These are phyloP conservation scores for Silene noctiflora DNA, from an alignment of 179 eudicot genomes.

Conservation along the genomic window DNA sequence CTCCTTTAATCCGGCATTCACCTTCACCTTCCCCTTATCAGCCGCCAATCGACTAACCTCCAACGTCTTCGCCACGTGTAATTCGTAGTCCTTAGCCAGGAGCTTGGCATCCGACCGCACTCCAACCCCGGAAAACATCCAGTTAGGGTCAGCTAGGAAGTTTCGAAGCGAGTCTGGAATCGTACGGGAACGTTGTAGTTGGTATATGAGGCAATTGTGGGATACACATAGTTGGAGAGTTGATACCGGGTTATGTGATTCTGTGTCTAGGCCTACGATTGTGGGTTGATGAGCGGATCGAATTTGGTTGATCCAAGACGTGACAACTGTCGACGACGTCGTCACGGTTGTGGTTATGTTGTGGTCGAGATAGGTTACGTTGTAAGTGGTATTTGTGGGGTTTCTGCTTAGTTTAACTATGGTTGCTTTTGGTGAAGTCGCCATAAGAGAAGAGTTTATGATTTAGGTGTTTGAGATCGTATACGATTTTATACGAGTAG, in stretches of 20 bases:
- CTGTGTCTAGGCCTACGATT: slow-evolving; percentile 25
- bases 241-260: slow-evolving; percentile 23
- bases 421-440: not conserved
- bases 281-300: not conserved
- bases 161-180: slow-evolving; percentile 12
- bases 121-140: slow-evolving; percentile 18
- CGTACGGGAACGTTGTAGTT: slow-evolving; percentile 3
- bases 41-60: slow-evolving; percentile 24
- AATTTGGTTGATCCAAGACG: slow-evolving; percentile 19
- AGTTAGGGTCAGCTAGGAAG: slow-evolving; percentile 11
- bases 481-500: no score
- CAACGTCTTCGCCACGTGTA: not conserved
- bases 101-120: slow-evolving; percentile 14
- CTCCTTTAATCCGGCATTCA: slow-evolving; percentile 35
- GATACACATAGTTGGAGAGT: slow-evolving; percentile 27
- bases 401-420: not conserved
- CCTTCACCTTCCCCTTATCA: slow-evolving; percentile 16
- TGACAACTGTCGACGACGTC: not conserved
- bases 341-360: slow-evolving; percentile 20
- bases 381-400: slow-evolving; percentile 14
- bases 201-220: slow-evolving; percentile 25
- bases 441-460: not conserved
- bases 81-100: not conserved
- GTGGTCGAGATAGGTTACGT: slow-evolving; percentile 16
- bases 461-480: not conserved